Base-by-base conservation (phyloP, 2,329 filamentous ascomycete species). In the Hypomyces perniciosus region DNA sequence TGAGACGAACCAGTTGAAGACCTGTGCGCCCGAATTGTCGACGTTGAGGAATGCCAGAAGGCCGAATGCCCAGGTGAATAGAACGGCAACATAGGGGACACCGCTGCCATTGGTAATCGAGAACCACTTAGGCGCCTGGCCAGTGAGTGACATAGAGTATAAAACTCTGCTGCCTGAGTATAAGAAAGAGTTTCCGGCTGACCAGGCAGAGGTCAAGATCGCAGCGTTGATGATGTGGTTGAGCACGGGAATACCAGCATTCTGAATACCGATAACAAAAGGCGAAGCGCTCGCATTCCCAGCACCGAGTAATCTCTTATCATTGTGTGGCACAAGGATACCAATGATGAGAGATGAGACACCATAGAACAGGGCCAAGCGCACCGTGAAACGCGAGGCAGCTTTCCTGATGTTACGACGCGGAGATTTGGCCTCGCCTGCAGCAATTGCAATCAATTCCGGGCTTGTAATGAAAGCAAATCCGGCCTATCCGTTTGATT, bases 1-100 rank as follows among this genome's bases (percentile, higher is more conserved):
- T n/a, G n/a, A n/a, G n/a, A n/a, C 77, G 63, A 89, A 86, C 82
- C 85, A 89, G 47, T 73, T 76, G 65, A 88, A 89, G 6, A 86
- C 85, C 3, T 74, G 72, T 33, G 80, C 75, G 26, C 83, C 83
- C 30, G 75, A 78, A 57, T 76, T 77, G 42, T 79, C 83, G 41
- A 83, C 76, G 64, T 86, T 87, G 63, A 90, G 78, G 71, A 84
- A 90, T 0, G 83, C 81, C 4, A 90, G 74, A 7, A 85, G 73
- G 27, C 83, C 82, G 59, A 88, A 76, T 1, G 76, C 65, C 72
- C 74, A 76, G 5, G 80, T 81, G 48, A 67, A 68, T 5, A 80
- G 63, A 1, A 83, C 77, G 3, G 72, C 76, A 8, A 68, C 71
- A 59, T 68, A 81, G 0, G 84, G 84, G 0, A 86, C 81, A 45